Evolutionary conservation across 2,329 filamentous ascomycete genomes (phyloP).

Genomic region (Ascochyta koolunga): DNA sequence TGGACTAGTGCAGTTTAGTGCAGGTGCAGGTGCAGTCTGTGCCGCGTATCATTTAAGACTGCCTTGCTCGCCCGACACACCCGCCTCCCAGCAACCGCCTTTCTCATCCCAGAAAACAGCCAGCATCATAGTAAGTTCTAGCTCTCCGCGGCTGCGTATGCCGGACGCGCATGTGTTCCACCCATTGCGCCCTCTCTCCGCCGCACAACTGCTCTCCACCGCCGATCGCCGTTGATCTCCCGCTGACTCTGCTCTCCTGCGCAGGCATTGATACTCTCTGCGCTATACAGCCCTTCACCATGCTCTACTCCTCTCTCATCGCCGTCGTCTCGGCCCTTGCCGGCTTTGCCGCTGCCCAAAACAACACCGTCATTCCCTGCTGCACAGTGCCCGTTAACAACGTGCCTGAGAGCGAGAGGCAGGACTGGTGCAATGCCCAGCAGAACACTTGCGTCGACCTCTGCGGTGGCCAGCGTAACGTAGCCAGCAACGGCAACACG

Average conservation of each 20-base stretch:
- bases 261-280: conserved; percentile 48
- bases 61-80: conserved; percentile 14
- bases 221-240: conserved; percentile 22
- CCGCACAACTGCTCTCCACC: conserved; percentile 12
- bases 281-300: conserved; percentile 39
- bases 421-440: conserved; percentile 65
- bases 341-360: conserved; percentile 54
- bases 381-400: conserved; percentile 51
- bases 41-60: conserved; percentile 22
- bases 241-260: conserved; percentile 30
- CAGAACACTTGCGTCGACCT: conserved; percentile 65
- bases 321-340: conserved; percentile 55
- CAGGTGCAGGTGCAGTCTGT: conserved; percentile 19
- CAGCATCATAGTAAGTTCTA: conserved; percentile 14
- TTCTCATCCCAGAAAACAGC: conserved; percentile 17
- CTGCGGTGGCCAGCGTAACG: conserved; percentile 56
- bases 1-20: conserved; percentile 23
- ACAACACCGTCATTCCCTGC: conserved; percentile 46
- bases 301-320: conserved; percentile 57
- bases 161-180: conserved; percentile 2
- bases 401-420: conserved; percentile 46
- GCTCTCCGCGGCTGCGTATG: background rate
- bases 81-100: conserved; percentile 13
- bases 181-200: conserved; percentile 15
- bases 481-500: conserved; percentile 55